These are phyloP conservation scores for Cenchrus americanus DNA, from an alignment of 176 grass and related monocot genomes.

Conservation along the genomic window DNA sequence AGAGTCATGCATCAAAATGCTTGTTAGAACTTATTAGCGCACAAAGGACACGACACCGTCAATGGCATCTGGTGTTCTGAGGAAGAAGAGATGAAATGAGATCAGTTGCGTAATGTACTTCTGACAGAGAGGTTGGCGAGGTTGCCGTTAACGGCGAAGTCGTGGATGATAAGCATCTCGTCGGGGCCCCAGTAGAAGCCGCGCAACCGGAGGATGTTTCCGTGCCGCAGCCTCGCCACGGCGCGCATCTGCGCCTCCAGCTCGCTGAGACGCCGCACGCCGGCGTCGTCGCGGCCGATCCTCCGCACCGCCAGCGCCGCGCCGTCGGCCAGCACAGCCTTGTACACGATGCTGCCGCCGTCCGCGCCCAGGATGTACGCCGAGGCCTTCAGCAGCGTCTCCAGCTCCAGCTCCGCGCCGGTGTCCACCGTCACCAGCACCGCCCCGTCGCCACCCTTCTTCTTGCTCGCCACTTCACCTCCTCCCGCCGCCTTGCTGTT, in stretches of 20 bases:
- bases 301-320: slow-evolving; percentile 67
- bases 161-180: slow-evolving; percentile 93
- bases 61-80: background rate
- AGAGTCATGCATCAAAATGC: background rate
- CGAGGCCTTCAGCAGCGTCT: slow-evolving; percentile 84
- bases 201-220: slow-evolving; percentile 75
- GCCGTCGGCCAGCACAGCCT: slow-evolving; percentile 73
- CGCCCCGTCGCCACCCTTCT: slow-evolving; percentile 26
- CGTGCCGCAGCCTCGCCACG: slow-evolving; percentile 66
- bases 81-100: too few species aligned
- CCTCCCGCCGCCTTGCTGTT: background rate
- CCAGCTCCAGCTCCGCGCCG: slow-evolving; percentile 67
- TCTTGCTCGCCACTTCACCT: background rate
- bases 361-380: slow-evolving; percentile 78
- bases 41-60: background rate
- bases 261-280: slow-evolving; percentile 64
- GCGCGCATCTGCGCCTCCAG: slow-evolving; percentile 72
- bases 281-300: slow-evolving; percentile 64
- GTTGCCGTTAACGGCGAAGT: slow-evolving; percentile 82
- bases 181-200: slow-evolving; percentile 92
- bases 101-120: slow-evolving; percentile 39
- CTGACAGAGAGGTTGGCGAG: slow-evolving; percentile 73
- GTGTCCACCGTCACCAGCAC: slow-evolving; percentile 79
- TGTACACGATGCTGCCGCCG: slow-evolving; percentile 88
- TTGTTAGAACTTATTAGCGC: background rate